phyloP scores from a whole-genome alignment of 2,329 filamentous ascomycete species.

The Fusarium sp. region DNA sequence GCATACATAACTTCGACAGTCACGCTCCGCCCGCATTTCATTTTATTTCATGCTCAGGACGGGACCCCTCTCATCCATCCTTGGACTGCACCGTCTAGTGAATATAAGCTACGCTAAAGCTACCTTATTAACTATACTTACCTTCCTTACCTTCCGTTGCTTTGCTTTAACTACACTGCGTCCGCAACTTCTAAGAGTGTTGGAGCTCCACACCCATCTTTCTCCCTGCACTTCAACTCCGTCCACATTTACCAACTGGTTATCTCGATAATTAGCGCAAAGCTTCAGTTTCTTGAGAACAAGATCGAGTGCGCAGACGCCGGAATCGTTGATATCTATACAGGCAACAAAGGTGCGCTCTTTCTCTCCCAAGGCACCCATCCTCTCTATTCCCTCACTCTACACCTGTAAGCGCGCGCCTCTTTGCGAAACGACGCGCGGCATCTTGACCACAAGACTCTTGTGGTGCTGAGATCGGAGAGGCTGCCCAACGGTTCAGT shows the following conservation, averaged over 20 bases:
- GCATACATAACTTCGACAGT: conserved; percentile 47
- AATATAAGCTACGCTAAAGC: conserved; percentile 35
- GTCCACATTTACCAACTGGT: conserved; percentile 30
- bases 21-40: conserved; percentile 46
- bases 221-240: conserved; percentile 35
- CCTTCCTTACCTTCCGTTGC: conserved; percentile 27
- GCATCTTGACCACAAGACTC: conserved; percentile 15
- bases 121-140: conserved; percentile 14
- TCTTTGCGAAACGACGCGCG: conserved; percentile 31
- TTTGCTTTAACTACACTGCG: conserved; percentile 30
- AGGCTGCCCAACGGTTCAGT: not conserved
- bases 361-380: conserved; percentile 13
- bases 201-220: conserved; percentile 37
- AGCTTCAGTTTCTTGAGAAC: conserved; percentile 19
- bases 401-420: conserved; percentile 35
- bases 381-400: conserved; percentile 5
- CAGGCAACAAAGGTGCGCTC: conserved; percentile 36
- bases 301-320: conserved; percentile 14
- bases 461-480: not conserved
- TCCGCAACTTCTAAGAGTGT: conserved; percentile 27
- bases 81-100: conserved; percentile 39
- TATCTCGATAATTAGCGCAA: conserved; percentile 44
- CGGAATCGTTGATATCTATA: conserved; percentile 11
- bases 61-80: conserved; percentile 39
- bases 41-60: conserved; percentile 37